Percentiles rank a stretch among this genome's conserved stretches.
phyloP scores from a whole-genome alignment of 2,329 filamentous ascomycete species.

The Aspergillus persii region DNA sequence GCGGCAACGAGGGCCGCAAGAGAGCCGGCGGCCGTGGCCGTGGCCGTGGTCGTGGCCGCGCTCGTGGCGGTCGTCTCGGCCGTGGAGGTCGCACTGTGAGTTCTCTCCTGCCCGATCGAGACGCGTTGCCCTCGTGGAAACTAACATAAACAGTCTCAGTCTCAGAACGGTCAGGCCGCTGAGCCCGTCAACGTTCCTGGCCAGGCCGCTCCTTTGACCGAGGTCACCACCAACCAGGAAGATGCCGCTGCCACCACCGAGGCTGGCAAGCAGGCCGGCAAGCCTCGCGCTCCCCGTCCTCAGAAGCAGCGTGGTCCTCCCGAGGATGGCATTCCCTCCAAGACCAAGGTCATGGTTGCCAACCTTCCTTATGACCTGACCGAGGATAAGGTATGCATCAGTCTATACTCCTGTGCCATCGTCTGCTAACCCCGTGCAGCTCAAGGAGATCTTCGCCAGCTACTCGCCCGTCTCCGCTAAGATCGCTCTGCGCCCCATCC shows the following conservation, averaged over 20 bases:
- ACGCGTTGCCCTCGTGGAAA: background rate
- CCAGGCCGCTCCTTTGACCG: constrained; percentile 19
- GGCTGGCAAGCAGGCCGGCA: constrained; percentile 38
- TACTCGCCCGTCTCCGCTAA: constrained; percentile 94
- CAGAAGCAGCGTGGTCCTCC: constrained; percentile 89
- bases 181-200: constrained; percentile 22
- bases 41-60: constrained; percentile 64
- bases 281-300: constrained; percentile 50
- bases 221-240: constrained; percentile 21
- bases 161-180: constrained; percentile 24
- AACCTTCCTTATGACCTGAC: constrained; percentile 98
- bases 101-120: constrained; percentile 15
- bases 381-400: constrained; percentile 78
- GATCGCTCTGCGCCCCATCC: constrained; percentile 97
- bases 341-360: constrained; percentile 99
- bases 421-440: constrained; percentile 54
- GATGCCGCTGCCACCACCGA: constrained; percentile 41
- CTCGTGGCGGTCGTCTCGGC: constrained; percentile 66
- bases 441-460: constrained; percentile 92
- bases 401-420: constrained; percentile 2
- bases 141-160: constrained; percentile 17
- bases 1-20: constrained; percentile 63
- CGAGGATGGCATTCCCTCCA: constrained; percentile 94
- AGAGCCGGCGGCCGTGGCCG: constrained; percentile 62
- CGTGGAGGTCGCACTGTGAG: constrained; percentile 60